Evolutionary conservation across 345 rosid species (phyloP).

Genomic region (Ceriops tagal): DNA sequence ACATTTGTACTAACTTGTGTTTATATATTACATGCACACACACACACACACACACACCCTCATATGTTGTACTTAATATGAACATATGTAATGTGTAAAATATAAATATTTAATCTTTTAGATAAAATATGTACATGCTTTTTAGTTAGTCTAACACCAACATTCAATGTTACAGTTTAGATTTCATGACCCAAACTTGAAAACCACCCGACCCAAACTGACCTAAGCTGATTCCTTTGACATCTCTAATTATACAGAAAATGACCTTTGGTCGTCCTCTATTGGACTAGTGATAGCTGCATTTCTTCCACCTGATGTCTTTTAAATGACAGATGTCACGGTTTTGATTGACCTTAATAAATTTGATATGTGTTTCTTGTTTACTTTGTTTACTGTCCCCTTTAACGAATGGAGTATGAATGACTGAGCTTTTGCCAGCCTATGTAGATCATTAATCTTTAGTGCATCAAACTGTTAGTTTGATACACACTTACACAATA

Average conservation of each 20-base stretch:
- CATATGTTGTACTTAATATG: no score
- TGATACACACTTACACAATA: background rate
- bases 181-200: constrained; percentile 22
- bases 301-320: background rate
- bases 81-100: no score
- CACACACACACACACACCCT: no score
- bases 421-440: background rate
- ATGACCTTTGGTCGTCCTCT: background rate
- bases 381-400: background rate
- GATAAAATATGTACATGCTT: no score
- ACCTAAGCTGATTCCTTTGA: no score
- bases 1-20: no score
- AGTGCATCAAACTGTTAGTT: background rate
- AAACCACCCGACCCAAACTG: background rate
- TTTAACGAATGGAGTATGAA: background rate
- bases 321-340: background rate
- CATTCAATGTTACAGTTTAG: no score
- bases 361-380: background rate
- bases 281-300: background rate
- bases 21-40: no score
- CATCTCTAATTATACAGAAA: background rate
- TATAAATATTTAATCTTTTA: no score
- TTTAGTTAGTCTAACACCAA: no score
- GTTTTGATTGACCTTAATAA: background rate
- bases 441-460: background rate